Evolutionary conservation across 768 basidiomycete species (phyloP).

Genomic region (Lactarius vividus): DNA sequence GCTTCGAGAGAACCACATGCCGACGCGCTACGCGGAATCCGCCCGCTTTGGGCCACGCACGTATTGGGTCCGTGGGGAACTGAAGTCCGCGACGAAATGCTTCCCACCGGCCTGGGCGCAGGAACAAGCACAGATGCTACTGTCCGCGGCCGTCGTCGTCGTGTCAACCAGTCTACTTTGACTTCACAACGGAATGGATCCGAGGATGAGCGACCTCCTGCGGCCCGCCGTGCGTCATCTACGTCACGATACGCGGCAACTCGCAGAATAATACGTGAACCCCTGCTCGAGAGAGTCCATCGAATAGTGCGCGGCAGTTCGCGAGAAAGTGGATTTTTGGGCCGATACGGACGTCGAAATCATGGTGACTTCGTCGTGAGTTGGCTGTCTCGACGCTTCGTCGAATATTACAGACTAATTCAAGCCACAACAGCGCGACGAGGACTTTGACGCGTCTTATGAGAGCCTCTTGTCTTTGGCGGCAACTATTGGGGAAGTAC

Average conservation of each 20-base stretch:
- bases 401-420: conserved; percentile 16
- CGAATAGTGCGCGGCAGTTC: conserved; percentile 21
- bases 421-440: conserved; percentile 54
- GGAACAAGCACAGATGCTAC: conserved; percentile 4
- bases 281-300: conserved; percentile 18
- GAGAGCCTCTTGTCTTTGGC: conserved; percentile 62
- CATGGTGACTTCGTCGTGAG: conserved; percentile 54
- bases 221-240: conserved; percentile 18
- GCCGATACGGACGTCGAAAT: conserved; percentile 24
- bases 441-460: conserved; percentile 74
- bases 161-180: conserved; percentile 18
- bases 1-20: conserved; percentile 17
- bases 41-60: conserved; percentile 19
- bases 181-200: conserved; percentile 18
- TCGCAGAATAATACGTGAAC: conserved; percentile 19
- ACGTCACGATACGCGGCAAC: conserved; percentile 16
- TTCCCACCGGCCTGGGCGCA: neutral
- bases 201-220: conserved; percentile 20
- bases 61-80: conserved; percentile 16
- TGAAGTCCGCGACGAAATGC: conserved; percentile 8
- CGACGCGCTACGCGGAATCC: conserved; percentile 20
- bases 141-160: conserved; percentile 19
- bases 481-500: conserved; percentile 63
- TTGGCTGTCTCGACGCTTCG: conserved; percentile 13
- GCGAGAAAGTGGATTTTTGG: conserved; percentile 12